Evolutionary conservation across 2,329 filamentous ascomycete species (phyloP).

Genomic region (Beauveria caledonica): DNA sequence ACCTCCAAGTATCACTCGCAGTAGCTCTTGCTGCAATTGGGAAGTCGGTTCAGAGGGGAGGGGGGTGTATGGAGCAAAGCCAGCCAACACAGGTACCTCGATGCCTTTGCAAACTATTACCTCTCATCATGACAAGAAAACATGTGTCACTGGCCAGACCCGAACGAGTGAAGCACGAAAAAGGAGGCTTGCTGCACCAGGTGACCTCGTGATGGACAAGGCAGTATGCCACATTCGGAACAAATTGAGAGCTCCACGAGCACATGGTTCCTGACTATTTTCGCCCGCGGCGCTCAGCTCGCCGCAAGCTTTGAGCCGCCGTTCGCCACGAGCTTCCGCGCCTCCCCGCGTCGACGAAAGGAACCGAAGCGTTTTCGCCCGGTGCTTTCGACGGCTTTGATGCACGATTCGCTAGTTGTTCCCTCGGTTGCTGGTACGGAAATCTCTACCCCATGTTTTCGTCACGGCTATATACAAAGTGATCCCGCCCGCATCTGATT

Average conservation of each 20-base stretch:
- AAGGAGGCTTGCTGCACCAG: not conserved
- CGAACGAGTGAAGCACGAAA: not conserved
- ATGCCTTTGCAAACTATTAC: not conserved
- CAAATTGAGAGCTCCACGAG: not conserved
- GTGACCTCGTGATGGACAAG: conserved; percentile 6
- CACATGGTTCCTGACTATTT: conserved; percentile 13
- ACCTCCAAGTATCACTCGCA: not conserved
- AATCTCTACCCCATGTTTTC: conserved; percentile 10
- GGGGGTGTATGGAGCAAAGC: not conserved
- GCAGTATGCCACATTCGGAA: conserved; percentile 7
- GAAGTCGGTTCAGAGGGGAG: not conserved
- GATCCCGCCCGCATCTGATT: not conserved
- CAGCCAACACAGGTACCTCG: not conserved
- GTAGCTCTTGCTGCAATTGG: not conserved
- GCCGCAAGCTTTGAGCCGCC: conserved; percentile 8
- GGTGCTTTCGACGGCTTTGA: not conserved
- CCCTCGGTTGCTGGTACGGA: conserved; percentile 10
- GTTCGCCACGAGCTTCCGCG: conserved; percentile 9
- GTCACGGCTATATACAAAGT: not conserved
- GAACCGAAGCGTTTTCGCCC: conserved; percentile 9
- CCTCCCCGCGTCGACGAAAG: not conserved
- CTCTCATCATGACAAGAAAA: conserved; percentile 4
- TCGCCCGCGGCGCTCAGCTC: conserved; percentile 1
- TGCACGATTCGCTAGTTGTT: conserved; percentile 4
- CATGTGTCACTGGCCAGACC: conserved; percentile 6